Percentiles rank a stretch among this genome's conserved stretches.
Conservation (phyloP, 768 basidiomycete genomes). For the Leccinum longicurvipes region DNA sequence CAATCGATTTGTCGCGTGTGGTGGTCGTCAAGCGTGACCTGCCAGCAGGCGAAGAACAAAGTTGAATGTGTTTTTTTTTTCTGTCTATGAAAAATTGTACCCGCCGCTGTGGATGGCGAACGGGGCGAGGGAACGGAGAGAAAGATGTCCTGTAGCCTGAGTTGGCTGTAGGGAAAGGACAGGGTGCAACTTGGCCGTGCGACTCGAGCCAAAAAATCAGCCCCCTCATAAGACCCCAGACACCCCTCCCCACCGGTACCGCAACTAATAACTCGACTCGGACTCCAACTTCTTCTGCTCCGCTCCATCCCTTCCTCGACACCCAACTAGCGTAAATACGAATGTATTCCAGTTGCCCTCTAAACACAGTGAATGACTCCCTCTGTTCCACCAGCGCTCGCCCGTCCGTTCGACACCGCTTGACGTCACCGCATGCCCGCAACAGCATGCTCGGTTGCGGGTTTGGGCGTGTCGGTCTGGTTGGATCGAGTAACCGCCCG, state of each 20-base stretch:
- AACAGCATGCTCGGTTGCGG: neutral
- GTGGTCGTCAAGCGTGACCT: conserved; percentile 87
- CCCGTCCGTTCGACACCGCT: neutral
- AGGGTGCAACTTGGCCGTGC: conserved; percentile 32
- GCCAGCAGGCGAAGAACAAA: conserved; percentile 82
- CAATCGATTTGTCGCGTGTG: conserved; percentile 57
- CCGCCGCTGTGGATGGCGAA: conserved; percentile 38
- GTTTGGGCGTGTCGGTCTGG: neutral
- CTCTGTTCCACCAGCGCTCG: neutral
- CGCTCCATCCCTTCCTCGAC: neutral
- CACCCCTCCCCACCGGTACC: conserved; percentile 21
- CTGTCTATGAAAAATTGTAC: conserved; percentile 38
- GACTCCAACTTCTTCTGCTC: neutral
- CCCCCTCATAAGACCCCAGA: conserved; percentile 26
- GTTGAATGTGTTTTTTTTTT: conserved; percentile 40
- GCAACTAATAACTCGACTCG: conserved; percentile 2
- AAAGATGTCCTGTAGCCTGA: conserved; percentile 35
- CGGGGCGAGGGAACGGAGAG: conserved; percentile 23
- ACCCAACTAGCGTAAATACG: too few species aligned
- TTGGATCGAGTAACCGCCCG: too few species aligned
- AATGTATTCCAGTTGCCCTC: too few species aligned
- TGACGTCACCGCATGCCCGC: neutral
- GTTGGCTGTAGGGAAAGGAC: conserved; percentile 37
- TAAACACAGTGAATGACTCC: neutral
- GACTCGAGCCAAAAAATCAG: conserved; percentile 31